These are phyloP conservation scores for Aphanoascus verrucosus DNA, from an alignment of 2,329 filamentous ascomycete species.

Conservation along the genomic window DNA sequence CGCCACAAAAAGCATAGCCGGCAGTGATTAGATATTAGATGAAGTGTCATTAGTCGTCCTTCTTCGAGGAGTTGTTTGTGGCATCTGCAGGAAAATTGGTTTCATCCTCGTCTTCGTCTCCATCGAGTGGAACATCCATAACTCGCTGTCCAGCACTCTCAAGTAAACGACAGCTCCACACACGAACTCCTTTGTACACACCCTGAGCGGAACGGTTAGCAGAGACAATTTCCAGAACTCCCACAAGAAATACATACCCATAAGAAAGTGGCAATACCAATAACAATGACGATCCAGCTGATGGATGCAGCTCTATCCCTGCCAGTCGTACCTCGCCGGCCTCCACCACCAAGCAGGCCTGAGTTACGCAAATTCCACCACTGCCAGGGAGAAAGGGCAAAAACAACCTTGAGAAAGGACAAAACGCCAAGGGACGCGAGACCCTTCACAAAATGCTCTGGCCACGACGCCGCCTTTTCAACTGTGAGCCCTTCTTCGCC, in stretches of 20 bases:
- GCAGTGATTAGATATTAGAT: constrained; percentile 2
- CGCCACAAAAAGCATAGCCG: background rate
- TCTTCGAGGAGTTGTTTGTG: constrained; percentile 20
- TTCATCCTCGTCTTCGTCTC: constrained; percentile 49
- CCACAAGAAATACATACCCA: constrained; percentile 45
- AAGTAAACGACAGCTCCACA: constrained; percentile 60
- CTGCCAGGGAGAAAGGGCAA: constrained; percentile 63
- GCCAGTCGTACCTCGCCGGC: constrained; percentile 50
- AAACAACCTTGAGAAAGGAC: constrained; percentile 69
- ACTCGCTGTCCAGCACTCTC: constrained; percentile 69
- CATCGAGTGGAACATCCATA: constrained; percentile 54
- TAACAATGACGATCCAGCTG: constrained; percentile 64
- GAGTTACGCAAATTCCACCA: constrained; percentile 63
- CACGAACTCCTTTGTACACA: constrained; percentile 71
- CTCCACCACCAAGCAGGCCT: constrained; percentile 44
- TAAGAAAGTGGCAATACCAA: constrained; percentile 72
- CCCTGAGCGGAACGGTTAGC: constrained; percentile 40
- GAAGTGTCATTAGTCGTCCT: constrained; percentile 19
- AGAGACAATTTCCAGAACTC: background rate
- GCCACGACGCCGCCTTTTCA: constrained; percentile 54
- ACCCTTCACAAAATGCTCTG: constrained; percentile 77
- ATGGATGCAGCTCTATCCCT: constrained; percentile 68
- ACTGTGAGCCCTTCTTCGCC: constrained; percentile 35
- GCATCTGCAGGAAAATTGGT: constrained; percentile 28
- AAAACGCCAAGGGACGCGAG: constrained; percentile 80